Base-by-base conservation (phyloP, 225 moss, liverwort and hornwort species). In the Takakia lepidozioides region DNA sequence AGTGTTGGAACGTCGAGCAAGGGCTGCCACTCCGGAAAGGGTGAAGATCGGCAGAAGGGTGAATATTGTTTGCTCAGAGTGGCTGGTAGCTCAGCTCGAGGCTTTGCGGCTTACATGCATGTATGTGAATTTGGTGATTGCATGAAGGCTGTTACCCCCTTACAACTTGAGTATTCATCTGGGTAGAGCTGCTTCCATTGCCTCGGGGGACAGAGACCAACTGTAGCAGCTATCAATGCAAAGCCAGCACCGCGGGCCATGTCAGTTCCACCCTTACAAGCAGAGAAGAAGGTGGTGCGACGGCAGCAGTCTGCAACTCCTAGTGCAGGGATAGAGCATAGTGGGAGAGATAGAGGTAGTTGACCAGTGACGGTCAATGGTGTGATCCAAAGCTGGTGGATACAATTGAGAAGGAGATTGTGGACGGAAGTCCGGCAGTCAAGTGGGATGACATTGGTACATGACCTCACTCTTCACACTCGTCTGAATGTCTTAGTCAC, bases 361-460 rank as follows among this genome's bases (percentile, higher is more conserved):
- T 71, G 56, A 46, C 67, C 82, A 26, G 9, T n/a, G n/a, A n/a
- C n/a, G n/a, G 77, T 93, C 7, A 86, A 88, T 57, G 93, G 93
- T 57, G 83, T 93, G 41, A 93, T 62, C 65, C 88, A 26, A 93
- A 88, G 62, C 71, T 88, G 29, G 86, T 88, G 29, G 83, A 86
- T 56, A 59, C 83, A 19, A 86, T 93, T 68, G 93, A 93, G 71
- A 93, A 88, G 27, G 93, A 93, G 21, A 85, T 93, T 49, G 74
- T 93, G 17, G 93, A 93, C 55, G 81, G 69, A 74, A 88, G 81
- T 53, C 93, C 86, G 10, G 83, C 93, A 14, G 79, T 93, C 44
- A 83, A 80, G 64, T 93, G 93, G 93, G 76, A 71, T 43, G 93
- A 93, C 45, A 88, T 93, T 59, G 93, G 87, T 87, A 66, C 61